Base-by-base conservation (phyloP, 306 rosid species). In the Bauhinia variegata region DNA sequence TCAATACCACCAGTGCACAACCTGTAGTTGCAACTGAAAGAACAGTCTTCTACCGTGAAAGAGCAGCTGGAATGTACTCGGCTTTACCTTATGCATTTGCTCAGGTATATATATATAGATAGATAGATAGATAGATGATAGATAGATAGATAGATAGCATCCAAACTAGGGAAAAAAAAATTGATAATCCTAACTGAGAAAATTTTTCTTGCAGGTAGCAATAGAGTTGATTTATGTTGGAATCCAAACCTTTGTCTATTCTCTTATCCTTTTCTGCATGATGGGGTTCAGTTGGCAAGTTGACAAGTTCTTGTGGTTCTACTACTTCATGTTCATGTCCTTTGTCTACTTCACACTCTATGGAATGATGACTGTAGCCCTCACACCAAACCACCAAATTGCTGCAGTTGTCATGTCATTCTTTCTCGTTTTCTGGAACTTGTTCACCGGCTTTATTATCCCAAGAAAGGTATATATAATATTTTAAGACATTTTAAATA, bases 341-440 rank as follows among this genome's bases (percentile, higher is more conserved):
- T 71, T 71, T 23, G 14, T 71, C 39, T 60, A 52, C 71, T 78
- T 67, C 71, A 78, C 78, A 23, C 32, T 78, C 36, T 78, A 78
- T 23, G 78, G 78, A 30, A 72, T 78, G 78, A 72, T 78, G 82
- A 47, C 32, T 53, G 82, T 78, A 37, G 82, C 74, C 59, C 66
- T 78, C 31, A 78, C 75, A 18, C 78, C 78, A 16, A 63, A 58
- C 65, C 65, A 53, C 71, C 71, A 72, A 44, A 66, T 78, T 66
- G 82, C 78, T 4, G 78, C 78, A 39, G 64, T 67, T 5, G 74
- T 60, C 13, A 78, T 78, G 82, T 59, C 78, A 16, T 67, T 72
- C 71, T 78, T 78, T 41, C 34, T 72, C 11, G 50, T 48, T 53
- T 57, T 77, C 65, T 71, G 77, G 82, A 71, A 71, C 39, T 51